Conservation (phyloP, 257 asterid genomes). For the Marsdenia floribunda region DNA sequence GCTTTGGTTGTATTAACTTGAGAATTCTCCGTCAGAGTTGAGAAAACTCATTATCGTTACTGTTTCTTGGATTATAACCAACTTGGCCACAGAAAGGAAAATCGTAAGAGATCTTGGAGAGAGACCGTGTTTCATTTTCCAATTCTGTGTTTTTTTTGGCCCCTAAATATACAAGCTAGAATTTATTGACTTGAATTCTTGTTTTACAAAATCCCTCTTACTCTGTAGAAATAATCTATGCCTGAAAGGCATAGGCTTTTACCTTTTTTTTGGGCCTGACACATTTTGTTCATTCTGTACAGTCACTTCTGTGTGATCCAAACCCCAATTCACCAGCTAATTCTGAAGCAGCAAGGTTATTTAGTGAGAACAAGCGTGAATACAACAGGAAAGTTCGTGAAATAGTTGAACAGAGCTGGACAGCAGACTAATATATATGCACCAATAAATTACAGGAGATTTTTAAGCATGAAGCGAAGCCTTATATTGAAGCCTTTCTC, state of each 20-base stretch:
- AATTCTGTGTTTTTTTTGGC: background rate
- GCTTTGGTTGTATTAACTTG: background rate
- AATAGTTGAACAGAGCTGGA: conserved; percentile 93
- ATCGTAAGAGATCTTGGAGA: background rate
- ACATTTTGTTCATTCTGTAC: conserved; percentile 13
- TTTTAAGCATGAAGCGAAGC: conserved; percentile 18
- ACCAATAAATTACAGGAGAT: conserved; percentile 10
- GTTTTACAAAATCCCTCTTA: background rate
- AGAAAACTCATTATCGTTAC: background rate
- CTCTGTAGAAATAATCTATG: background rate
- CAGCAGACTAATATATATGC: conserved; percentile 50
- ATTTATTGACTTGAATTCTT: background rate
- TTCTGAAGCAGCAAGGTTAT: conserved; percentile 90
- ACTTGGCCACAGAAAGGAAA: background rate
- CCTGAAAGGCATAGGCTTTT: background rate
- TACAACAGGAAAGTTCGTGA: conserved; percentile 91
- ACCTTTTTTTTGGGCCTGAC: background rate
- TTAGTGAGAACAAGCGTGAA: conserved; percentile 84
- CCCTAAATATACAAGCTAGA: background rate
- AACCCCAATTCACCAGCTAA: conserved; percentile 93
- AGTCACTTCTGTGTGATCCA: conserved; percentile 87
- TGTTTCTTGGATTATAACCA: background rate
- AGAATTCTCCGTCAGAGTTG: background rate
- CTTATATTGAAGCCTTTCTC: conserved; percentile 27
- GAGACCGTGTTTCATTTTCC: background rate